Conservation (phyloP, 495 filamentous ascomycete species). For the Hypomontagnella monticulosa region DNA sequence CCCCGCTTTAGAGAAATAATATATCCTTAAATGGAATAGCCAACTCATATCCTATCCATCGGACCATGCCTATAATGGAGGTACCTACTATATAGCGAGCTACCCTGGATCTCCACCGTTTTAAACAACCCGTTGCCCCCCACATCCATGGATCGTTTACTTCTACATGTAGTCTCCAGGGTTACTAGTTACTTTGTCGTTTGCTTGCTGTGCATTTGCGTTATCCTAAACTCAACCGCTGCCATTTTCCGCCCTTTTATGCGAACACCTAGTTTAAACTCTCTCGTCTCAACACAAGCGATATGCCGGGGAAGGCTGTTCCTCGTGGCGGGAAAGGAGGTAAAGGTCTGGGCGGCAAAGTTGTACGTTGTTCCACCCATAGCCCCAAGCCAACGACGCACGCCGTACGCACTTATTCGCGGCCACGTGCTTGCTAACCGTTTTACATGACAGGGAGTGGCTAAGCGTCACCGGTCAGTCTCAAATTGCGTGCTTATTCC, state of each 20-base stretch:
- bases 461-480: conserved; percentile 44
- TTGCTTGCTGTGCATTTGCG: conserved; percentile 4
- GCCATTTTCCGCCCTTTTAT: not conserved
- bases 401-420: not conserved
- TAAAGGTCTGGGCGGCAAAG: conserved; percentile 43
- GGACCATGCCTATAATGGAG: no score
- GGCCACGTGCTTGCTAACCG: conserved; percentile 19
- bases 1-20: no score
- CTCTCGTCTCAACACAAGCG: not conserved
- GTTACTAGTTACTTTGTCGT: conserved; percentile 3
- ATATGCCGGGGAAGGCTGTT: conserved; percentile 25
- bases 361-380: conserved; percentile 28
- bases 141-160: conserved; percentile 24
- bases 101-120: no score
- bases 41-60: no score
- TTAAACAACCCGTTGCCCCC: not conserved
- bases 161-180: no score
- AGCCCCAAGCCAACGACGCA: not conserved
- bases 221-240: not conserved
- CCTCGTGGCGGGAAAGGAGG: conserved; percentile 31
- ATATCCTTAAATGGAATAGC: no score
- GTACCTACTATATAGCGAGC: no score
- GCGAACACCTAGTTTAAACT: not conserved
- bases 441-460: conserved; percentile 23
- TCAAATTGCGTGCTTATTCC: not conserved